Evolutionary conservation across 306 rosid genomes (phyloP).

Genomic region (Cicer cuneatum): DNA sequence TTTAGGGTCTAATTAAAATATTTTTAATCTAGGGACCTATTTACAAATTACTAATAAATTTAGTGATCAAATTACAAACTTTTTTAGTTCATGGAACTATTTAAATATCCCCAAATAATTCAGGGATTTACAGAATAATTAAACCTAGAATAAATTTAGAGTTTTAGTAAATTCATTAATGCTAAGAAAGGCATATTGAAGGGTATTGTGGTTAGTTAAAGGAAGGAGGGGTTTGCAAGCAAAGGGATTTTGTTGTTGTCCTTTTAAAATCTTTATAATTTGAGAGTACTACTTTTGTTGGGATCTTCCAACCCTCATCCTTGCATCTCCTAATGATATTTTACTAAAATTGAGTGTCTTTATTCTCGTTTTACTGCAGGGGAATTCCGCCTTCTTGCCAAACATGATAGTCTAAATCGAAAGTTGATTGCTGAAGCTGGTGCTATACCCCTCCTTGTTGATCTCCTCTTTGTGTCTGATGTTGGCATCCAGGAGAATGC

Average conservation of each 20-base stretch:
- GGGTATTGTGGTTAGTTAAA: conserved; percentile 11
- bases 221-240: conserved; percentile 7
- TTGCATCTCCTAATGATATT: conserved; percentile 23
- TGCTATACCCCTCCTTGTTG: conserved; percentile 80
- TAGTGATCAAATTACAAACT: not conserved
- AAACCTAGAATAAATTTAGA: not conserved
- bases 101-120: not conserved
- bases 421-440: conserved; percentile 84
- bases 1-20: not conserved
- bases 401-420: conserved; percentile 70
- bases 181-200: conserved; percentile 28
- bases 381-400: conserved; percentile 82
- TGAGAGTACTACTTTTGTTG: conserved; percentile 6
- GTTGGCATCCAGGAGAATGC: conserved; percentile 81
- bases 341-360: not conserved
- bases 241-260: conserved; percentile 10
- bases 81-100: not conserved
- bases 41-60: too few relatives aligned
- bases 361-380: conserved; percentile 43
- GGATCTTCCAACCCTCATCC: conserved; percentile 19
- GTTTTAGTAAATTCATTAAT: conserved; percentile 21
- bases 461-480: conserved; percentile 67
- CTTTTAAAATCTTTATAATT: not conserved
- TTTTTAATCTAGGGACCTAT: too few relatives aligned
- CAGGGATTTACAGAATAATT: not conserved